These are phyloP conservation scores for Hsuehochloa calcarea DNA, from an alignment of 176 grass and related monocot genomes.

Conservation along the genomic window DNA sequence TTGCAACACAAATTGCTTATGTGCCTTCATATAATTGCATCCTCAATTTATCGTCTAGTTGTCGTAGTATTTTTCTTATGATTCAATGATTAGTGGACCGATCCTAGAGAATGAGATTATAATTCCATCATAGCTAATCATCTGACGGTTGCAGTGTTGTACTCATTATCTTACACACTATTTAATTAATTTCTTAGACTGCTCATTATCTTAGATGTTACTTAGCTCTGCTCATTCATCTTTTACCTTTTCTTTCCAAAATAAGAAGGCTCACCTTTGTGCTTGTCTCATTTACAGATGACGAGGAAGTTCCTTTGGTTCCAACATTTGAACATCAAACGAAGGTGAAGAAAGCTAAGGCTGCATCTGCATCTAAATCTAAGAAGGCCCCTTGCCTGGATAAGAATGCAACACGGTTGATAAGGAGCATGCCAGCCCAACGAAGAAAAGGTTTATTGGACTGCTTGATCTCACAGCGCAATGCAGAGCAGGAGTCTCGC, in stretches of 20 bases:
- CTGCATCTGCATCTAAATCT: slow-evolving; percentile 39
- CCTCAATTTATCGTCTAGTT: not conserved
- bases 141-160: not conserved
- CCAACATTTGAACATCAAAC: slow-evolving; percentile 15
- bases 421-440: slow-evolving; percentile 43
- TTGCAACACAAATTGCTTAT: not conserved
- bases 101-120: not conserved
- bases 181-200: not conserved
- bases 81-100: not conserved
- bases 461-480: slow-evolving; percentile 34
- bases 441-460: slow-evolving; percentile 48
- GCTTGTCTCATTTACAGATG: slow-evolving; percentile 45
- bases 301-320: slow-evolving; percentile 45
- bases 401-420: slow-evolving; percentile 44
- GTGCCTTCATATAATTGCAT: not conserved
- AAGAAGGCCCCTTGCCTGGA: slow-evolving; percentile 34
- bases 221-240: not conserved
- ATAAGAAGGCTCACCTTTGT: slow-evolving; percentile 5
- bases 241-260: not conserved
- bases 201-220: not conserved
- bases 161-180: not conserved
- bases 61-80: not conserved
- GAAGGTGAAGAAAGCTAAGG: slow-evolving; percentile 35
- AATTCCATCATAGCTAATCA: not conserved
- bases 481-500: not conserved